phyloP scores from a whole-genome alignment of 2,329 filamentous ascomycete genomes.

The Cladosporium sphaerospermum region DNA sequence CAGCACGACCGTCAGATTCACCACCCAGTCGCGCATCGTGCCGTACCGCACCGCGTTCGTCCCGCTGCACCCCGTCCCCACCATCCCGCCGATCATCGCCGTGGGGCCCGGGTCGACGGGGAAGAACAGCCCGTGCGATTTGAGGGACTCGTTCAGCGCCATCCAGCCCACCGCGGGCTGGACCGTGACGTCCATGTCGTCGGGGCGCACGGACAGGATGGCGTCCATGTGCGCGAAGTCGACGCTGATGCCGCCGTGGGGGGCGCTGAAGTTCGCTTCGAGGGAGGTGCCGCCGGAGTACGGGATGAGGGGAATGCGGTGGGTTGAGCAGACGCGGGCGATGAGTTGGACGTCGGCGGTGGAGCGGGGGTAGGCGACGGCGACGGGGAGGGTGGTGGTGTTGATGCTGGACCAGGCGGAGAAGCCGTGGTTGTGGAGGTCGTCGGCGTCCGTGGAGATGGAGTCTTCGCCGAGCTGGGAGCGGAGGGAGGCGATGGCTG shows the following conservation, averaged over 20 bases:
- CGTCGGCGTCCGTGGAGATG: constrained; percentile 59
- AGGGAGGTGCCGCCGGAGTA: constrained; percentile 82
- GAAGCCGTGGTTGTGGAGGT: constrained; percentile 58
- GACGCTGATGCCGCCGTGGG: constrained; percentile 79
- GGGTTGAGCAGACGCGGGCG: constrained; percentile 67
- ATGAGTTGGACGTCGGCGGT: constrained; percentile 61
- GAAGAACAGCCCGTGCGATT: constrained; percentile 75
- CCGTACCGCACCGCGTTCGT: constrained; percentile 68
- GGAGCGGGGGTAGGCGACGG: constrained; percentile 57
- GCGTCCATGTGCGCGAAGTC: constrained; percentile 86
- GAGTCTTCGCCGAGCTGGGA: constrained; percentile 50
- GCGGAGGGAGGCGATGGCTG: constrained; percentile 51
- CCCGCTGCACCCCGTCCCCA: constrained; percentile 66
- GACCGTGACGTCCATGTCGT: constrained; percentile 88
- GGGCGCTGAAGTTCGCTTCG: constrained; percentile 85
- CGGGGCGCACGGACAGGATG: constrained; percentile 70
- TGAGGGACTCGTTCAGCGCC: constrained; percentile 70
- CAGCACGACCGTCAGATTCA: constrained; percentile 74
- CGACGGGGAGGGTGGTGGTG: constrained; percentile 55
- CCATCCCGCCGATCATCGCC: constrained; percentile 76
- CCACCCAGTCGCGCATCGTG: constrained; percentile 84
- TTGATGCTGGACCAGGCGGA: constrained; percentile 68
- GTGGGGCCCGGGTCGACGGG: constrained; percentile 76
- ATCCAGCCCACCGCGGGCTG: constrained; percentile 93
- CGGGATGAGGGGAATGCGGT: constrained; percentile 74